These are phyloP conservation scores for Pittosporum tobira DNA, from an alignment of 129 eudicot species.

Conservation along the genomic window DNA sequence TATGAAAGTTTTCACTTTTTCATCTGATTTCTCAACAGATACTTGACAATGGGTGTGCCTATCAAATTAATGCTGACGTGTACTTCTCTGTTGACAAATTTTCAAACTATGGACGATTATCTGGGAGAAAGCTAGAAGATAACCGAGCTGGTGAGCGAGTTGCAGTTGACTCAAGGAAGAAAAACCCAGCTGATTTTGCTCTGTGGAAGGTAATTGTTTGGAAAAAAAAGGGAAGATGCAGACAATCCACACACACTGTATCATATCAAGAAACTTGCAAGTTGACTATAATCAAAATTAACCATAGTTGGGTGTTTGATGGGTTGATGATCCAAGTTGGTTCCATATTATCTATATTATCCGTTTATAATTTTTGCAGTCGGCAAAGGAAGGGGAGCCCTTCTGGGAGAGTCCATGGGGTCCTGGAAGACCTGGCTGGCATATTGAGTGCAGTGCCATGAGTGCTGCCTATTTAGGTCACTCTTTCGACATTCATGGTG, in stretches of 20 bases:
- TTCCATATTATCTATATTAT: background rate
- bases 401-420: slow-evolving; percentile 99
- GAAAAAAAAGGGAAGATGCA: background rate
- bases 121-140: slow-evolving; percentile 85
- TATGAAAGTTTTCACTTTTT: background rate
- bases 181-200: slow-evolving; percentile 94
- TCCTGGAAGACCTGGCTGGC: slow-evolving; percentile 99
- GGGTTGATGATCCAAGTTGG: background rate
- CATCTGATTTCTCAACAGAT: slow-evolving; percentile 39
- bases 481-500: slow-evolving; percentile 95
- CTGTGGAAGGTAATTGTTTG: slow-evolving; percentile 78
- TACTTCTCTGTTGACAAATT: slow-evolving; percentile 82
- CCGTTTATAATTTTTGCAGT: slow-evolving; percentile 32
- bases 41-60: slow-evolving; percentile 77
- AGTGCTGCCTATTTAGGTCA: slow-evolving; percentile 86
- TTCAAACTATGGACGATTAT: slow-evolving; percentile 71
- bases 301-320: no score
- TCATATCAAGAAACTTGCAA: no score
- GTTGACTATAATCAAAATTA: no score
- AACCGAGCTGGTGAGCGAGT: slow-evolving; percentile 98
- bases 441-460: slow-evolving; percentile 98
- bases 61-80: slow-evolving; percentile 64
- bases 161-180: slow-evolving; percentile 80
- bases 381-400: slow-evolving; percentile 94
- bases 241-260: background rate